Conservation (phyloP, 345 rosid species). For the Syzygium jambos region DNA sequence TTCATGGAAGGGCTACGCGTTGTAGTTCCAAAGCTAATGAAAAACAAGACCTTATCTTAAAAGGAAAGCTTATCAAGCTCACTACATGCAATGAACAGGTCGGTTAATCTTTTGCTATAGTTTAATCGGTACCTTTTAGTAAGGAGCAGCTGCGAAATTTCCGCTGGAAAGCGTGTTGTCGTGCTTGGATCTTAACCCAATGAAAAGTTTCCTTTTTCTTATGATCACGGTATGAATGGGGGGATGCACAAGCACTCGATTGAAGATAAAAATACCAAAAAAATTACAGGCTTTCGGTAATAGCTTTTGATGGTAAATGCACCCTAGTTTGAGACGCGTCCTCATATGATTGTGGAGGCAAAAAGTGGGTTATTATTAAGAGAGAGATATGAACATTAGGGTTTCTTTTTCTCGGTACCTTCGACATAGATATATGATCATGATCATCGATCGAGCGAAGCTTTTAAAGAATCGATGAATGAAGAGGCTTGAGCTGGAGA, state of each 20-base stretch:
- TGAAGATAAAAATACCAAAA: not conserved
- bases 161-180: not conserved
- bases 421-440: not conserved
- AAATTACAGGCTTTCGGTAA: not conserved
- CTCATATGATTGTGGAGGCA: not conserved
- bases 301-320: not conserved
- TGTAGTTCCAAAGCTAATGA: not conserved
- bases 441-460: not conserved
- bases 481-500: not conserved
- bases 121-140: not conserved
- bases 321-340: slow-evolving; percentile 11
- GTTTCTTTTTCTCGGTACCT: not conserved
- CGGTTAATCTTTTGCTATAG: not conserved
- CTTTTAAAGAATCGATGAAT: not conserved
- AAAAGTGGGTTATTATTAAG: slow-evolving; percentile 1
- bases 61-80: not conserved
- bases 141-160: not conserved
- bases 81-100: not conserved
- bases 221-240: not conserved
- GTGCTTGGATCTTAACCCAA: not conserved
- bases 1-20: not conserved
- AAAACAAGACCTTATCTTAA: not conserved
- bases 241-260: not conserved
- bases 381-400: not conserved
- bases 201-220: not conserved